phyloP scores from a whole-genome alignment of 768 basidiomycete species.

The Amanita thiersii region DNA sequence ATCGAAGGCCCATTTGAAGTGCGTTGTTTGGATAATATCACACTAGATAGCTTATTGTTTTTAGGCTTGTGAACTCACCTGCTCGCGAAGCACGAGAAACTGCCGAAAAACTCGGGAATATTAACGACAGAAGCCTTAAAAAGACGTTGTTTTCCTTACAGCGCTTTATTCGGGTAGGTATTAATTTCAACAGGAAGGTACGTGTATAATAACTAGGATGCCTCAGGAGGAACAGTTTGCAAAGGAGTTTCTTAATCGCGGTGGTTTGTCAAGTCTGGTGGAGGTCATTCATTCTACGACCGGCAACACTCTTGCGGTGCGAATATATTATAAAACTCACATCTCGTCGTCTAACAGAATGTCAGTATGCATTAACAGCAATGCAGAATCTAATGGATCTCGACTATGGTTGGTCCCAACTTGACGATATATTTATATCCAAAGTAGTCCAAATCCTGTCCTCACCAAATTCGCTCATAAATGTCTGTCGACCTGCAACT shows the following conservation, averaged over 20 bases:
- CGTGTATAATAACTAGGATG: constrained; percentile 2
- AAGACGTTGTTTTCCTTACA: constrained; percentile 72
- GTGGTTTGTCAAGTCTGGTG: constrained; percentile 66
- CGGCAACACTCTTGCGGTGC: constrained; percentile 82
- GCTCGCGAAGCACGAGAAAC: constrained; percentile 73
- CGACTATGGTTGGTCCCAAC: constrained; percentile 73
- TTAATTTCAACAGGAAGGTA: not conserved
- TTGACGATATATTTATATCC: constrained; percentile 66
- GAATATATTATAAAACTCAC: constrained; percentile 17
- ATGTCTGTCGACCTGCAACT: constrained; percentile 87
- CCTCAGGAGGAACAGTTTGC: constrained; percentile 78
- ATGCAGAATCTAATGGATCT: constrained; percentile 88
- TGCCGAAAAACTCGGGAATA: constrained; percentile 53
- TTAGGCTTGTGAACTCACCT: constrained; percentile 74
- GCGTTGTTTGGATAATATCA: constrained; percentile 15
- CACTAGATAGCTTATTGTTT: constrained; percentile 1
- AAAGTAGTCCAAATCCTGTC: constrained; percentile 74
- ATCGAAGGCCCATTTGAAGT: constrained; percentile 74
- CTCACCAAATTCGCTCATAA: constrained; percentile 70
- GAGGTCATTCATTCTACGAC: constrained; percentile 55
- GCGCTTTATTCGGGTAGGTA: constrained; percentile 64
- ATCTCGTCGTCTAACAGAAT: not conserved
- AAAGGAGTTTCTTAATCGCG: constrained; percentile 63
- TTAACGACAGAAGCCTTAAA: constrained; percentile 54
- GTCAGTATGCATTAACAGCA: constrained; percentile 74